phyloP scores from a whole-genome alignment of 2,329 filamentous ascomycete genomes.

The Talaromyces sp. region DNA sequence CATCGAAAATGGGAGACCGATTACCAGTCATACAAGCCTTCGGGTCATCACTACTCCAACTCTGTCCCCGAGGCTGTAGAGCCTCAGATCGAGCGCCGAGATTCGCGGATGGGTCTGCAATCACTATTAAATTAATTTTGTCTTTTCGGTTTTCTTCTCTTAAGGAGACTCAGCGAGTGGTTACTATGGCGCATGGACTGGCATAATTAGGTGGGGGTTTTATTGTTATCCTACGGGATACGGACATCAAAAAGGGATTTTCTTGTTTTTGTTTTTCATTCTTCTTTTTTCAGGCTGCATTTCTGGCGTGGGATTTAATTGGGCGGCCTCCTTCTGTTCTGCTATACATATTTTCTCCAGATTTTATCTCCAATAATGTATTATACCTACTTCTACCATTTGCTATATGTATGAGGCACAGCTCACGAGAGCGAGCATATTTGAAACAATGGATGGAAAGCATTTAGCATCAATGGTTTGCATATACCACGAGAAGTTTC shows the following conservation, averaged over 20 bases:
- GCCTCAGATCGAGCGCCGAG: slow-evolving; percentile 19
- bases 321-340: neutral
- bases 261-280: neutral
- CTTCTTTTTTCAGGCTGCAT: neutral
- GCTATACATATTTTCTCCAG: neutral
- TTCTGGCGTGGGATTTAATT: neutral
- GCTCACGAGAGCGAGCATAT: neutral
- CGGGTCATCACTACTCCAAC: slow-evolving; percentile 19
- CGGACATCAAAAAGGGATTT: slow-evolving; percentile 1
- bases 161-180: neutral
- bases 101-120: slow-evolving; percentile 37
- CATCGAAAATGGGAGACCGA: slow-evolving; percentile 25
- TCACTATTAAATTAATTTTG: slow-evolving; percentile 33
- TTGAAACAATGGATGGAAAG: neutral
- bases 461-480: neutral
- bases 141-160: neutral
- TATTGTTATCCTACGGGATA: neutral
- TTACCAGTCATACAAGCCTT: slow-evolving; percentile 12
- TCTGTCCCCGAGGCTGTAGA: slow-evolving; percentile 20
- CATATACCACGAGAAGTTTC: neutral
- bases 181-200: neutral
- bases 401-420: neutral
- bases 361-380: neutral
- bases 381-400: neutral
- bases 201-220: neutral